Evolutionary conservation across 208 protist species (phyloP).

Genomic region (Leishmania tropica): DNA sequence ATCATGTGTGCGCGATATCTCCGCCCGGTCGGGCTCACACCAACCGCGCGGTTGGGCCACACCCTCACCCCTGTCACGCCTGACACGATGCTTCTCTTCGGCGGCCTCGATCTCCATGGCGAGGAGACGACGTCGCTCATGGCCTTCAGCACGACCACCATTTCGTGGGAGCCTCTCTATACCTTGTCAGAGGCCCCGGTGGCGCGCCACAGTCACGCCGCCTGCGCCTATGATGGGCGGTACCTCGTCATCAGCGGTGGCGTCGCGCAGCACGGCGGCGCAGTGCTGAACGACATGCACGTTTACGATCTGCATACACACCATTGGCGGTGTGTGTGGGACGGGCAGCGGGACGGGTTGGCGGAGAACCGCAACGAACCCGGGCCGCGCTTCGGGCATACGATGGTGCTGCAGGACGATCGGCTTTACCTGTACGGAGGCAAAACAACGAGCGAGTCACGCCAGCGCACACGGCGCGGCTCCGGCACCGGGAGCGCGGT

Average conservation of each 20-base stretch:
- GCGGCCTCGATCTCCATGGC: slow-evolving; percentile 58
- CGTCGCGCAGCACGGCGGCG: slow-evolving; percentile 32
- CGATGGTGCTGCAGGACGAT: slow-evolving; percentile 68
- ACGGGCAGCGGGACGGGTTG: slow-evolving; percentile 17
- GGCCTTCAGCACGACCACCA: slow-evolving; percentile 61
- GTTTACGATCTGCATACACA: slow-evolving; percentile 63
- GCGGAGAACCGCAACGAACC: slow-evolving; percentile 63
- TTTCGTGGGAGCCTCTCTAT: slow-evolving; percentile 73
- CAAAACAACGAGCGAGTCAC: slow-evolving; percentile 35
- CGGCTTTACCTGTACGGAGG: slow-evolving; percentile 81
- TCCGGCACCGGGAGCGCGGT: not conserved
- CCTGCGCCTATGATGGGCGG: slow-evolving; percentile 62
- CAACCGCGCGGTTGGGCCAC: slow-evolving; percentile 70
- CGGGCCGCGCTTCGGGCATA: slow-evolving; percentile 68
- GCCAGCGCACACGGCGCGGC: slow-evolving; percentile 11
- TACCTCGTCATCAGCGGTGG: slow-evolving; percentile 79
- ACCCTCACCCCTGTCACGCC: slow-evolving; percentile 60
- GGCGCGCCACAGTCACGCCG: slow-evolving; percentile 71
- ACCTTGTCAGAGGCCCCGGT: slow-evolving; percentile 33
- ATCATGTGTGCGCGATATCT: slow-evolving; percentile 85
- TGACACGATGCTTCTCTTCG: slow-evolving; percentile 61
- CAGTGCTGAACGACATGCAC: slow-evolving; percentile 61
- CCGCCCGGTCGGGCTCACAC: slow-evolving; percentile 57
- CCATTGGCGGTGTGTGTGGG: slow-evolving; percentile 72
- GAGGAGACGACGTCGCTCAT: slow-evolving; percentile 49